A percentile compares a stretch with the other conserved stretches of the same genome.
These are phyloP conservation scores for Cladosporium colombiae DNA, from an alignment of 2,329 filamentous ascomycete genomes.

Conservation along the genomic window DNA sequence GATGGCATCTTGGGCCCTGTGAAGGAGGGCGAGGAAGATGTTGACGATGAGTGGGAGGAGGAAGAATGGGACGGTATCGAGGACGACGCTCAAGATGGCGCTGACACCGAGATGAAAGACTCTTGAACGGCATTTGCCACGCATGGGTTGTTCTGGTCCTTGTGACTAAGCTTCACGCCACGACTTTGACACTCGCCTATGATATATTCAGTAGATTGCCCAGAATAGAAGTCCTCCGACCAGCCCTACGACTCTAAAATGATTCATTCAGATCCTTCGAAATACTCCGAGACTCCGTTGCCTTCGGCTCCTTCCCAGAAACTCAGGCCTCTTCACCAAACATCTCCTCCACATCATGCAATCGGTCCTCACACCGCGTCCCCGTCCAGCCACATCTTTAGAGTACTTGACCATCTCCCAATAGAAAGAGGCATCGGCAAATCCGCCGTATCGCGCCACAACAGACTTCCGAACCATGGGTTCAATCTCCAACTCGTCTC, in stretches of 20 bases:
- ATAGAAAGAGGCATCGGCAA: slow-evolving; percentile 22
- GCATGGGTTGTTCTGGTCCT: background rate
- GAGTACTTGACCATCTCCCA: slow-evolving; percentile 7
- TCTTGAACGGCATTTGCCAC: slow-evolving; percentile 23
- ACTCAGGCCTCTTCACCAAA: slow-evolving; percentile 4
- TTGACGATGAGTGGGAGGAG: slow-evolving; percentile 40
- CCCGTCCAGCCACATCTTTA: background rate
- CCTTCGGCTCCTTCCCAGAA: background rate
- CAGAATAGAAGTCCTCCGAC: slow-evolving; percentile 10
- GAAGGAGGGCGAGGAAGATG: slow-evolving; percentile 45
- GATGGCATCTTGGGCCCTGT: slow-evolving; percentile 45
- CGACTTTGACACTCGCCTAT: background rate
- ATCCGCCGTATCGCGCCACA: slow-evolving; percentile 22
- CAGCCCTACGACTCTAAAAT: background rate
- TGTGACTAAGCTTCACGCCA: background rate
- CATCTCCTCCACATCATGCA: slow-evolving; percentile 12
- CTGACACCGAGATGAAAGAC: slow-evolving; percentile 38
- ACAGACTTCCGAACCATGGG: slow-evolving; percentile 18
- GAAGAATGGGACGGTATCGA: slow-evolving; percentile 40
- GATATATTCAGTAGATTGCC: background rate
- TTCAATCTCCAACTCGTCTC: slow-evolving; percentile 57
- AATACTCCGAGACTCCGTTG: background rate
- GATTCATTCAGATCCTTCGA: slow-evolving; percentile 6
- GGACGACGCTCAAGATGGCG: slow-evolving; percentile 37
- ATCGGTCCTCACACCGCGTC: background rate